These are phyloP conservation scores for Naganishia vaughanmartiniae DNA, from an alignment of 768 basidiomycete genomes.

Conservation along the genomic window DNA sequence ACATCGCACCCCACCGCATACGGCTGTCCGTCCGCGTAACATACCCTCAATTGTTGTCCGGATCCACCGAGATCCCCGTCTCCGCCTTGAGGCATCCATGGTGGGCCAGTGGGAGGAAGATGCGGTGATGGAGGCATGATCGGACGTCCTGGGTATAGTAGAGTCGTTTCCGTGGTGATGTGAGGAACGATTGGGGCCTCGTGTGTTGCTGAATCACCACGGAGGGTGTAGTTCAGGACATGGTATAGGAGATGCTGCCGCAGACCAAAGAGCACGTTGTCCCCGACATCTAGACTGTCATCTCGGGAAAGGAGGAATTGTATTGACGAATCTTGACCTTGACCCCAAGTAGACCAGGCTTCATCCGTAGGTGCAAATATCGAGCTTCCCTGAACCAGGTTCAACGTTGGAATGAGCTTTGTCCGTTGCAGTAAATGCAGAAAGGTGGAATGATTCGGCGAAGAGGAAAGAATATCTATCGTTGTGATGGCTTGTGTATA, in stretches of 20 bases:
- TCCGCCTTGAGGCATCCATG: constrained; percentile 80
- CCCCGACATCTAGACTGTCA: constrained; percentile 54
- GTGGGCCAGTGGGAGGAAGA: constrained; percentile 70
- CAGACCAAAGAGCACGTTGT: constrained; percentile 78
- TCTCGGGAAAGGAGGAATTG: neutral
- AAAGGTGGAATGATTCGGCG: constrained; percentile 74
- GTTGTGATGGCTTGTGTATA: constrained; percentile 58
- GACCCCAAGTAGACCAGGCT: constrained; percentile 56
- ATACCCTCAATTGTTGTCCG: constrained; percentile 73
- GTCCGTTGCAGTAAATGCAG: constrained; percentile 75
- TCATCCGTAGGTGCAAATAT: constrained; percentile 95
- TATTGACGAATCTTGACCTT: constrained; percentile 16
- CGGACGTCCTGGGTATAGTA: constrained; percentile 49
- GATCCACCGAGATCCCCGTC: constrained; percentile 71
- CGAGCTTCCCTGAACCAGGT: constrained; percentile 75
- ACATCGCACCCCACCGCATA: constrained; percentile 59
- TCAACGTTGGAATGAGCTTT: constrained; percentile 85
- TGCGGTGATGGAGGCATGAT: constrained; percentile 61
- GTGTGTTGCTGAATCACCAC: constrained; percentile 52
- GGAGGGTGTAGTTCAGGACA: constrained; percentile 75
- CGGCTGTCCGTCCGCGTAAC: constrained; percentile 55
- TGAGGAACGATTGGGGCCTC: constrained; percentile 22
- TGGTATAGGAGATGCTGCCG: constrained; percentile 94
- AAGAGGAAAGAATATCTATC: constrained; percentile 71
- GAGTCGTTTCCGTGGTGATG: constrained; percentile 45